Base-by-base conservation (phyloP, 306 rosid genomes). In the Fragaria ananassa region DNA sequence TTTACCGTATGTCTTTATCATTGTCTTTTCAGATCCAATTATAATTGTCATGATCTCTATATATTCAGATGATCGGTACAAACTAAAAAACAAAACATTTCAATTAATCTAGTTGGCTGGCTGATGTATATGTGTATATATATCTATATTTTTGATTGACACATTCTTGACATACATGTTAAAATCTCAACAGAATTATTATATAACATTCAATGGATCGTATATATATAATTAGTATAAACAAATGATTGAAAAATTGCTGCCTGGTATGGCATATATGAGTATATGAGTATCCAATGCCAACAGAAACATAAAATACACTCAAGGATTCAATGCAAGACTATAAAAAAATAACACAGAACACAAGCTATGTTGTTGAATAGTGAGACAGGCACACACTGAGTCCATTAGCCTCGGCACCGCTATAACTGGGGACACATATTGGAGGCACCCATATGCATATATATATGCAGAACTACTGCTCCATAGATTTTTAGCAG, bases 351-450 rank as follows among this genome's bases (percentile, higher is more conserved):
- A 15, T 14, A 14, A 13, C 13, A 72, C 10, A 42, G 1, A 58
- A 44, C 57, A 61, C 78, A 60, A 45, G 46, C 29, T 31, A 51
- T 74, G 78, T 74, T 42, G n/a, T 29, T 35, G 18, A 61, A 74
- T 29, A 27, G 19, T 2, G 56, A 37, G 78, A 74, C 58, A 74
- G 4, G 45, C 13, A 9, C 58, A 27, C 78, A 42, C 57, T 4
- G 17, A 73, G 25, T 27, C 31, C 77, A 42, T 74, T 27, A 34
- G 27, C n/a, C 13, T 53, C 75, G 12, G 4, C 61, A 17, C 57
- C 42, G 27, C 53, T 42, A 57, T 23, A 44, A 34, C 9, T 23
- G 12, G 54, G 42, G 76, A 23, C 54, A 25, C 54, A 42, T 18
- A 74, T 6, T 17, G n/a, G 69, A 44, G 76, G 76, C 54, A 17